Evolutionary conservation across 1,139 yeast species (phyloP).

Genomic region (Hyphopichia wangnamkhiaoensis): DNA sequence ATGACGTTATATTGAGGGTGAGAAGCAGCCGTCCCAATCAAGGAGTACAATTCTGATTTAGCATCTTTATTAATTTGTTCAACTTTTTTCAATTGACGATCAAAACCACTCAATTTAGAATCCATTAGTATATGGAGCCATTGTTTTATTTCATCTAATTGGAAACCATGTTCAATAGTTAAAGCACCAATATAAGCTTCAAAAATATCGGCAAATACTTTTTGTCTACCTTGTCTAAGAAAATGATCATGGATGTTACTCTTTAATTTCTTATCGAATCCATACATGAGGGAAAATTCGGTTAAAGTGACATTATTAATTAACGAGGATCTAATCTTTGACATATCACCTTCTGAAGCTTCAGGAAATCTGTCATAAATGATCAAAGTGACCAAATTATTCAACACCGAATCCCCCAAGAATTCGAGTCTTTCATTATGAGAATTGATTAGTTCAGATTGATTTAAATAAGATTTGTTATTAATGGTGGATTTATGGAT

Average conservation of each 20-base stretch:
- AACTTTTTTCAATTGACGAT: conserved; percentile 23
- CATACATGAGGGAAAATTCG: conserved; percentile 71
- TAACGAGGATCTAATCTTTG: conserved; percentile 67
- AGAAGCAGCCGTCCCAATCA: conserved; percentile 72
- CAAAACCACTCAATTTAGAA: conserved; percentile 26
- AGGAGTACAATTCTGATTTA: conserved; percentile 75
- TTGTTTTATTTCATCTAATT: conserved; percentile 45
- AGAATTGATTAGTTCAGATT: conserved; percentile 55
- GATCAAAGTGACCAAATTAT: conserved; percentile 68
- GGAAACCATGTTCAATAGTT: conserved; percentile 56
- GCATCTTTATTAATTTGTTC: conserved; percentile 57
- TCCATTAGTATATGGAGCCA: conserved; percentile 64
- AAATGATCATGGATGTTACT: conserved; percentile 42
- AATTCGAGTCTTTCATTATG: conserved; percentile 94
- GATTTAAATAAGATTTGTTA: conserved; percentile 56
- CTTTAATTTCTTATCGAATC: conserved; percentile 61
- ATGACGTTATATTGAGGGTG: conserved; percentile 66
- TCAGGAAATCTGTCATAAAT: conserved; percentile 66
- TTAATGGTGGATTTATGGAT: conserved; percentile 76
- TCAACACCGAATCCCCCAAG: conserved; percentile 86
- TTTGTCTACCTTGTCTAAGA: conserved; percentile 43
- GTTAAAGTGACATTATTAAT: conserved; percentile 75
- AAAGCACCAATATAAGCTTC: conserved; percentile 93
- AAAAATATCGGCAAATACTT: conserved; percentile 73
- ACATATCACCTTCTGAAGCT: conserved; percentile 79